Evolutionary conservation across 2,329 filamentous ascomycete species (phyloP).

Genomic region (Tolypocladium inflatum): DNA sequence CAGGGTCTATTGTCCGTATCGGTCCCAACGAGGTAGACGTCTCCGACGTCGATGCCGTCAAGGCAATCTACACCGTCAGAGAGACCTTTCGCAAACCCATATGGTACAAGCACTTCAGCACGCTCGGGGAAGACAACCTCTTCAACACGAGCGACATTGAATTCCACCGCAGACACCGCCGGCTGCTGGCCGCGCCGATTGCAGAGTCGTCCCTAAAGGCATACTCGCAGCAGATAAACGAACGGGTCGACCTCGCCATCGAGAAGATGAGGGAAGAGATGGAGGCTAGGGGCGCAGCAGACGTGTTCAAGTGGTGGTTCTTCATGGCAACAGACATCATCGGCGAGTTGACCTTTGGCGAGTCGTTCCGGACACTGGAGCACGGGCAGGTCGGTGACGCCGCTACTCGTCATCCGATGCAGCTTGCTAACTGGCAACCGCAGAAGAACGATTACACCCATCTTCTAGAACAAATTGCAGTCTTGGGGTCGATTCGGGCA

Average conservation of each 20-base stretch:
- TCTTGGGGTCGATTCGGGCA: conserved; percentile 11
- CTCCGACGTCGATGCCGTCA: conserved; percentile 10
- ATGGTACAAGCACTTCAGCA: conserved; percentile 12
- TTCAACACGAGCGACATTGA: conserved; percentile 30
- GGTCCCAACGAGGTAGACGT: conserved; percentile 12
- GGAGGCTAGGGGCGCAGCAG: conserved; percentile 17
- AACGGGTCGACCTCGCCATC: background rate
- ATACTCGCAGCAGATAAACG: background rate
- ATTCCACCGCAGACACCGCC: conserved; percentile 27
- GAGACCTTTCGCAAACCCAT: conserved; percentile 13
- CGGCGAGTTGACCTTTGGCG: conserved; percentile 39
- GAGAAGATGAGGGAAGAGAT: conserved; percentile 22
- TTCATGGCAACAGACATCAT: conserved; percentile 44
- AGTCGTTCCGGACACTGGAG: conserved; percentile 27
- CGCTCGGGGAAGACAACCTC: conserved; percentile 11
- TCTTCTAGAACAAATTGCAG: conserved; percentile 22
- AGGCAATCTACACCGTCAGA: conserved; percentile 21
- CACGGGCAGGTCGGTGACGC: background rate
- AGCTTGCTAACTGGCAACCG: conserved; percentile 13
- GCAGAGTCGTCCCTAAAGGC: conserved; percentile 22
- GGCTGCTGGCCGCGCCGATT: conserved; percentile 29
- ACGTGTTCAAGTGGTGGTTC: conserved; percentile 41
- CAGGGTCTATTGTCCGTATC: conserved; percentile 14
- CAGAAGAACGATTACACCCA: conserved; percentile 26
- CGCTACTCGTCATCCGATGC: background rate